These are phyloP conservation scores for Leishmania mexicana DNA, from an alignment of 208 protist genomes.

Conservation along the genomic window DNA sequence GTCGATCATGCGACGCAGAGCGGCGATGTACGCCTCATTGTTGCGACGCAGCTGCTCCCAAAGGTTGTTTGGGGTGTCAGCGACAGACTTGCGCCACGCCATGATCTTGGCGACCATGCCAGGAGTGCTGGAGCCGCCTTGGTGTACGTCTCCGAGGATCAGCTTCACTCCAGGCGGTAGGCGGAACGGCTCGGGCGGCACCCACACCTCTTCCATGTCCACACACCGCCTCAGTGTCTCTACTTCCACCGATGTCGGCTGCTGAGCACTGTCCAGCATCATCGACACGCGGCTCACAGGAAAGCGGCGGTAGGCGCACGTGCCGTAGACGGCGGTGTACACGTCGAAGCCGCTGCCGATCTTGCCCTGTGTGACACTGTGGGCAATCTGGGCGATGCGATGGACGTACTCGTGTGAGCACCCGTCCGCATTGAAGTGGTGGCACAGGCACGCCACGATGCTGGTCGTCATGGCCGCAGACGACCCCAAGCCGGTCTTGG, in stretches of 20 bases:
- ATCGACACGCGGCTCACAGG: conserved; percentile 55
- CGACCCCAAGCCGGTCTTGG: conserved; percentile 96
- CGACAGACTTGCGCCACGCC: conserved; percentile 80
- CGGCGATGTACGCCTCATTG: conserved; percentile 75
- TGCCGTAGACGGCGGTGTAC: conserved; percentile 94
- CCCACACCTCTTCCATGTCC: conserved; percentile 63
- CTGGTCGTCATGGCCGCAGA: conserved; percentile 94
- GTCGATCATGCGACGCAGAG: conserved; percentile 47
- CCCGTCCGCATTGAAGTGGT: conserved; percentile 34
- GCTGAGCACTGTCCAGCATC: conserved; percentile 45
- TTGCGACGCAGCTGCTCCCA: conserved; percentile 69
- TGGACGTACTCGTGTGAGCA: conserved; percentile 75
- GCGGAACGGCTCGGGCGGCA: conserved; percentile 62
- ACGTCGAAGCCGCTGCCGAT: conserved; percentile 98
- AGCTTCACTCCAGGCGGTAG: conserved; percentile 87
- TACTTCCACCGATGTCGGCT: conserved; percentile 46
- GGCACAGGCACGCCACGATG: conserved; percentile 88
- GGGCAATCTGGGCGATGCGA: conserved; percentile 92
- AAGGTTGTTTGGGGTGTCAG: conserved; percentile 41
- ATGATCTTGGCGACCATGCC: conserved; percentile 95
- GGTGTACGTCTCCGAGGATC: conserved; percentile 89
- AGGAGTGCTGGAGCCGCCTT: conserved; percentile 93
- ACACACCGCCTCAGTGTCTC: conserved; percentile 49
- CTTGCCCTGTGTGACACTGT: conserved; percentile 96
- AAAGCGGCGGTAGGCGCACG: conserved; percentile 93